These are phyloP conservation scores for Suillus americanus DNA, from an alignment of 768 basidiomycete species.

Conservation along the genomic window DNA sequence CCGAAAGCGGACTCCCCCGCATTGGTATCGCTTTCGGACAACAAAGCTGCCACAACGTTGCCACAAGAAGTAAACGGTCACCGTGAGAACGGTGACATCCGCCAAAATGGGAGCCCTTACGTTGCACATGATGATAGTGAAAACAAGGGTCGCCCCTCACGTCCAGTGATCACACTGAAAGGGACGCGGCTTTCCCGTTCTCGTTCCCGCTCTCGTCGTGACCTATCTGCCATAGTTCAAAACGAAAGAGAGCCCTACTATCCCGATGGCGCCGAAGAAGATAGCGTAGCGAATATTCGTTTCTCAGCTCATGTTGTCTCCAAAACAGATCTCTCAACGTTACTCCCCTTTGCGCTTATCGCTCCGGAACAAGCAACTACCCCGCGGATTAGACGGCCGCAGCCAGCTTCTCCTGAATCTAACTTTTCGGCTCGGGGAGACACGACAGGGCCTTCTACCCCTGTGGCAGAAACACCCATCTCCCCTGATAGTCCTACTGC, in stretches of 20 bases:
- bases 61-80: conserved; percentile 25
- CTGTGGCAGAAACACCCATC: conserved; percentile 32
- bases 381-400: conserved; percentile 29
- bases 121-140: conserved; percentile 40
- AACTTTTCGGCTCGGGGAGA: conserved; percentile 19
- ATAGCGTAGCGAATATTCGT: conserved; percentile 73
- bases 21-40: conserved; percentile 6
- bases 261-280: conserved; percentile 60
- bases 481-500: conserved; percentile 36
- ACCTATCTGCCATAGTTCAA: conserved; percentile 57
- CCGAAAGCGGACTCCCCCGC: conserved; percentile 7
- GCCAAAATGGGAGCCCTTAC: conserved; percentile 21
- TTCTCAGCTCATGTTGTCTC: conserved; percentile 73
- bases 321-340: conserved; percentile 52
- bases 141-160: conserved; percentile 54
- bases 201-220: conserved; percentile 73
- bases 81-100: conserved; percentile 30
- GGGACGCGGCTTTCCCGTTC: conserved; percentile 52
- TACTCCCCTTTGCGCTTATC: conserved; percentile 81
- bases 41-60: conserved; percentile 11
- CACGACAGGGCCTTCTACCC: conserved; percentile 15
- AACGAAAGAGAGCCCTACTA: conserved; percentile 56
- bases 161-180: conserved; percentile 73
- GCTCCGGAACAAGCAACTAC: conserved; percentile 59
- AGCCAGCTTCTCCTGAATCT: conserved; percentile 21